Evolutionary conservation across 306 rosid species (phyloP), one percentile per base, ranked within the genome.

Genomic region (Malus fusca): DNA sequence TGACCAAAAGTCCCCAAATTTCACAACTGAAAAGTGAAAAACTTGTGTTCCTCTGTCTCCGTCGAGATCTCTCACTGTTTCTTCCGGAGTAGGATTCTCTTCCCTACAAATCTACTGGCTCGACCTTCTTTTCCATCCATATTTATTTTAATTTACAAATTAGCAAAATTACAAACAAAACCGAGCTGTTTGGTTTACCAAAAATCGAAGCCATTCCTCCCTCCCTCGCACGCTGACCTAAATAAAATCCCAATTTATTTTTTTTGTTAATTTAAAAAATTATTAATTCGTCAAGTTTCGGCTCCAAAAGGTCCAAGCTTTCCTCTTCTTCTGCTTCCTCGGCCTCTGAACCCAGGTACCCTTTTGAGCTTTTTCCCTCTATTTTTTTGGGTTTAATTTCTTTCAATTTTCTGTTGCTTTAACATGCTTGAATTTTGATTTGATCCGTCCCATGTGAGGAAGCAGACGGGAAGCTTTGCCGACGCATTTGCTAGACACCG

Each of bases 191-290:
- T 51, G 21, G 6, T 48, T n/a, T n/a, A 73, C 28, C 69, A 25
- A 73, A 53, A 73, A 61, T 42, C 69, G 30, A 74, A 60, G 43
- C 68, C 17, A 14, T 59, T 59, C 51, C 40, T 73, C 56, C 5
- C 23, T 59, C 19, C 33, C 55, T 73, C 77, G 53, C 43, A 73
- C 77, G 77, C 77, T 61, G 44, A 43, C 77, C 56, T 59, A 73
- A 43, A 23, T 51, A 73, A 61, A 42, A 14, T 28, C 77, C 68
- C 48, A 44, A 18, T 58, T 59, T 37, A 8, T n/a, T 72, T 30
- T 61, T 21, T 60, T 28, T 28, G 33, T 17, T 14, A 11, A 26
- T 30, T 74, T 28, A 51, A 51, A 48, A 51, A 15, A 15, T 51
- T 51, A 51, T 51, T 51, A 17, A 15, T 44, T 44, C 77, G 26